Percentiles rank a stretch among this genome's conserved stretches.
phyloP scores from a whole-genome alignment of 768 basidiomycete species.

The Termitomyces sp. region DNA sequence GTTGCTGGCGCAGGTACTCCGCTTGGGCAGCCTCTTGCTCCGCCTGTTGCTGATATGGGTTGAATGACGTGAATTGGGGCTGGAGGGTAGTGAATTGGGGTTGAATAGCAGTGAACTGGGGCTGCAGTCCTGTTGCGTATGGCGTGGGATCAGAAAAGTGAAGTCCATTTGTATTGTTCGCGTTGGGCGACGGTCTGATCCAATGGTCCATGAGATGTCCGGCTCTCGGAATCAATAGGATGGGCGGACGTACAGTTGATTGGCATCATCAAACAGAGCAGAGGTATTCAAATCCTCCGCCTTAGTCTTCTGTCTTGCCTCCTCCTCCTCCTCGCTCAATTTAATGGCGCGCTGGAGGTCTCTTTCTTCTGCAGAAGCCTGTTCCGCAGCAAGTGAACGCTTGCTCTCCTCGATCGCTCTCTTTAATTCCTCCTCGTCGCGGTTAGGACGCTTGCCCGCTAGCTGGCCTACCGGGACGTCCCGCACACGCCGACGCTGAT shows the following conservation, averaged over 20 bases:
- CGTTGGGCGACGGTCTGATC: constrained; percentile 27
- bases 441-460: constrained; percentile 31
- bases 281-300: constrained; percentile 71
- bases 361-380: constrained; percentile 70
- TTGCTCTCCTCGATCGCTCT: constrained; percentile 91
- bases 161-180: constrained; percentile 50
- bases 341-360: constrained; percentile 82
- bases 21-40: constrained; percentile 85
- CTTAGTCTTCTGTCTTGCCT: constrained; percentile 61
- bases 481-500: constrained; percentile 31
- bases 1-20: constrained; percentile 74
- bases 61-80: constrained; percentile 90
- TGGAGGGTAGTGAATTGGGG: constrained; percentile 54
- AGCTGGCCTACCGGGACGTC: constrained; percentile 16
- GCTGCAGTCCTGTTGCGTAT: constrained; percentile 54
- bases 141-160: constrained; percentile 60
- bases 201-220: constrained; percentile 20
- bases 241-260: constrained; percentile 66
- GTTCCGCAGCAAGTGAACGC: constrained; percentile 65
- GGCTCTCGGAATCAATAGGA: constrained; percentile 3
- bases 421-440: constrained; percentile 81
- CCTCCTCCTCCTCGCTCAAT: constrained; percentile 90
- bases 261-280: constrained; percentile 83
- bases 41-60: constrained; percentile 90
- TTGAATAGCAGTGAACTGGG: constrained; percentile 51